These are phyloP conservation scores for Sphagnurus paluster DNA, from an alignment of 1,284 basidiomycete species.

Conservation along the genomic window DNA sequence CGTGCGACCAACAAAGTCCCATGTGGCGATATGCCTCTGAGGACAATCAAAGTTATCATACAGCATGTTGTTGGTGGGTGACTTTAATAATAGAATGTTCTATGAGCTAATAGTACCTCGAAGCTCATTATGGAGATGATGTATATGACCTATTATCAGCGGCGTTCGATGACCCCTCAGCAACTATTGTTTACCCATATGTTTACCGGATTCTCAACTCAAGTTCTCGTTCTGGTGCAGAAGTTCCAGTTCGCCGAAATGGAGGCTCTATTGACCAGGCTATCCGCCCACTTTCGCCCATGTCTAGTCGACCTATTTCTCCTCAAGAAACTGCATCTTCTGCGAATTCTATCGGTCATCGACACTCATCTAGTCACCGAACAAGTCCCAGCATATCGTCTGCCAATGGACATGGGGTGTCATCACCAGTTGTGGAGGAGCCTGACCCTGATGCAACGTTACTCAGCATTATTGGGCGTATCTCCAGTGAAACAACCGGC, in stretches of 20 bases:
- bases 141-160: slow-evolving; percentile 79
- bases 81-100: slow-evolving; percentile 10
- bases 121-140: slow-evolving; percentile 79
- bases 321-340: slow-evolving; percentile 60
- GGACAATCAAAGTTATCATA: slow-evolving; percentile 97
- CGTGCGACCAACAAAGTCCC: slow-evolving; percentile 89
- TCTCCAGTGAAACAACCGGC: slow-evolving; percentile 85
- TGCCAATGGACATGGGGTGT: slow-evolving; percentile 42
- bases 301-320: slow-evolving; percentile 62
- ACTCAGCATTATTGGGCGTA: slow-evolving; percentile 84
- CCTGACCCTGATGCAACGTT: slow-evolving; percentile 80
- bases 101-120: slow-evolving; percentile 29
- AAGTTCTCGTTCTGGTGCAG: slow-evolving; percentile 43
- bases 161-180: slow-evolving; percentile 80
- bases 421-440: slow-evolving; percentile 60
- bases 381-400: slow-evolving; percentile 70
- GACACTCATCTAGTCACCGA: slow-evolving; percentile 58
- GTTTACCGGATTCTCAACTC: slow-evolving; percentile 85
- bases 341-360: slow-evolving; percentile 50
- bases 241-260: slow-evolving; percentile 37
- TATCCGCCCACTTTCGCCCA: slow-evolving; percentile 52
- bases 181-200: slow-evolving; percentile 82
- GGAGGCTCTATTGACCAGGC: slow-evolving; percentile 37
- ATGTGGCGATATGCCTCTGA: slow-evolving; percentile 94
- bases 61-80: slow-evolving; percentile 91